Evolutionary conservation across 148 eudicot species (phyloP), one percentile per base, ranked within the genome.

Genomic region (Fagopyrum homotropicum): DNA sequence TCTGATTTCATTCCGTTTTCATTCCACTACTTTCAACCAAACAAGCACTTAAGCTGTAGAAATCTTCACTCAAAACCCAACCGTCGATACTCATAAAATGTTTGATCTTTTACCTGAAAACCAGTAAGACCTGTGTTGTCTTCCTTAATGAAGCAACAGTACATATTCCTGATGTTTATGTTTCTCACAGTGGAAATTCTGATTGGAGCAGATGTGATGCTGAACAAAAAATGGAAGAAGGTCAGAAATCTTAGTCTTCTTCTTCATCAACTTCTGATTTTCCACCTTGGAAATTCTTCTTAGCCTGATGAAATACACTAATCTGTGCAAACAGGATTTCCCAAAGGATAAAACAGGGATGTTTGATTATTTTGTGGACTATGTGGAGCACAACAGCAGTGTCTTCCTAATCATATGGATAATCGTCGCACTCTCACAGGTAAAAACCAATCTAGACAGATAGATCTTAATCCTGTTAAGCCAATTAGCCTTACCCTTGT

Each of bases 301-400:
- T 61, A 4, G 12, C 45, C 8, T 71, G 45, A 45, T 19, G 64
- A 40, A 63, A 14, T 43, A 5, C n/a, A 35, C 47, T 66, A 4
- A 54, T 19, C 61, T 66, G 56, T 7, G 79, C 22, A 15, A 60
- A 40, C 85, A 87, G 91, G 93, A 87, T 69, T 81, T 89, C 48
- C 91, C 93, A 16, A 75, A 80, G 35, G 93, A 89, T 82, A 87
- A 75, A 44, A 78, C 89, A 0, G 82, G 80, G 12, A 79, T 83
- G 75, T 84, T 87, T 47, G 83, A 88, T 16, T 84, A 83, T 64
- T 89, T 89, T 19, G 56, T 84, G 69, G 79, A 86, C 73, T 84
- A 81, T 44, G 82, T 85, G 5, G 60, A 84, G 7, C 56, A 76
- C 1, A 76, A 84, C 71, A 44, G 17, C 0, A 63, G 75, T 17